phyloP scores from a whole-genome alignment of 768 basidiomycete species.

The Boletus huronensis region DNA sequence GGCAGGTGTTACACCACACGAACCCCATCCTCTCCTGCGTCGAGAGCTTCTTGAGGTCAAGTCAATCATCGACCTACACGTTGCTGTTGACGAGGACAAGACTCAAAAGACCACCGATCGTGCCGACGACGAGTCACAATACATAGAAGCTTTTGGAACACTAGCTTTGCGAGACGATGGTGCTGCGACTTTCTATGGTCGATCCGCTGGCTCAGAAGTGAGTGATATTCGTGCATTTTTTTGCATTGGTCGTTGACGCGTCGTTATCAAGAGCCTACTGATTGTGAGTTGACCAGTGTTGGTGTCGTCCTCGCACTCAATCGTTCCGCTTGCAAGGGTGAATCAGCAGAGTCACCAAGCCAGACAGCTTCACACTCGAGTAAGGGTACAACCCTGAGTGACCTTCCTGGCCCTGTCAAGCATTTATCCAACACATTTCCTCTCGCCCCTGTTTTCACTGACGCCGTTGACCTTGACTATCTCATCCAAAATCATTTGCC shows the following conservation, averaged over 20 bases:
- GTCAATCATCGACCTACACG: conserved; percentile 64
- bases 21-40: conserved; percentile 56
- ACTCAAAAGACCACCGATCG: conserved; percentile 26
- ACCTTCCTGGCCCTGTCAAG: conserved; percentile 24
- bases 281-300: conserved; percentile 40
- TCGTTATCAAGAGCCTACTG: conserved; percentile 44
- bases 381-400: conserved; percentile 1
- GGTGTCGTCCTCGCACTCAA: neutral
- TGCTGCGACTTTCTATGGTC: conserved; percentile 66
- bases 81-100: conserved; percentile 46
- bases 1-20: conserved; percentile 39
- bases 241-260: neutral
- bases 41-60: conserved; percentile 63
- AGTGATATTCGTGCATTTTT: conserved; percentile 32
- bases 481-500: conserved; percentile 54
- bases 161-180: conserved; percentile 67
- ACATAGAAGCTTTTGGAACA: conserved; percentile 68
- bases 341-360: conserved; percentile 8
- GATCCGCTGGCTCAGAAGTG: conserved; percentile 72
- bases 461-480: conserved; percentile 41
- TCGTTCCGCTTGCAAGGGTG: conserved; percentile 20
- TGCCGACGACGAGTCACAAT: conserved; percentile 42
- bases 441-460: conserved; percentile 37
- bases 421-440: conserved; percentile 46
- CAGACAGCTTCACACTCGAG: neutral